Base-by-base conservation (phyloP, 2,329 filamentous ascomycete genomes). In the Chrysosporium queenslandicum region DNA sequence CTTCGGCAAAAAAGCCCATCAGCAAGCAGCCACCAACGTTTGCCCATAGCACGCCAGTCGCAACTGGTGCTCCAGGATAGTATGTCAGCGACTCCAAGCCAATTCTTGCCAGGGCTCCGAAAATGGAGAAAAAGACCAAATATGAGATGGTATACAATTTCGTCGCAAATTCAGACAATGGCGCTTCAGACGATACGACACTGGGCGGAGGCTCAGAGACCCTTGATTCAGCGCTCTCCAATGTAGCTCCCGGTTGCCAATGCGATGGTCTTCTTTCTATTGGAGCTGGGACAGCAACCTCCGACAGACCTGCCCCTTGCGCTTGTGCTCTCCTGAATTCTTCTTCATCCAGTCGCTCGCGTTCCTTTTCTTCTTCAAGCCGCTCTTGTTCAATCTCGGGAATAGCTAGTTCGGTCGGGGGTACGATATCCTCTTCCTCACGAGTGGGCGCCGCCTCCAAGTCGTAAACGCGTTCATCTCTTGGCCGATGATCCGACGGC, bases 1-100 rank as follows among this genome's bases (percentile, higher is more conserved):
- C 87, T 68, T 95, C 87, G 8, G 79, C 72, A 2, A 96, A 75
- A 63, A 94, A 94, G 2, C 92, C 91, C 80, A 97, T 86, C 53
- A 94, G 59, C 0, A 94, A 64, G 52, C 86, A 85, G 1, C 91
- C 91, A 1, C 75, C 80, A 43, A 95, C 83, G 62, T 97, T 96
- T 55, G 89, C 83, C 91, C 91, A 97, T 20, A 94, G 69, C 1
- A 86, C 82, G 47, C 81, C 78, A 52, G 87, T 90, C 4, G 80
- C 73, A 20, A 92, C 73, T 0, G 89, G 88, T 0, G 86, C 80
- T 20, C 83, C 85, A 1, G 85, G 82, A 65, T 94, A 96, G 52
- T 77, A 80, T 0, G 88, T 92, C 48, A 96, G 71, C 43, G 84
- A 83, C 63, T 89, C 81, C 6, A 95, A 71, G 3, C 89, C 90